Evolutionary conservation across 1,284 basidiomycete species (phyloP), one percentile per base, ranked within the genome.

Genomic region (Boletellus dicymbophilus): DNA sequence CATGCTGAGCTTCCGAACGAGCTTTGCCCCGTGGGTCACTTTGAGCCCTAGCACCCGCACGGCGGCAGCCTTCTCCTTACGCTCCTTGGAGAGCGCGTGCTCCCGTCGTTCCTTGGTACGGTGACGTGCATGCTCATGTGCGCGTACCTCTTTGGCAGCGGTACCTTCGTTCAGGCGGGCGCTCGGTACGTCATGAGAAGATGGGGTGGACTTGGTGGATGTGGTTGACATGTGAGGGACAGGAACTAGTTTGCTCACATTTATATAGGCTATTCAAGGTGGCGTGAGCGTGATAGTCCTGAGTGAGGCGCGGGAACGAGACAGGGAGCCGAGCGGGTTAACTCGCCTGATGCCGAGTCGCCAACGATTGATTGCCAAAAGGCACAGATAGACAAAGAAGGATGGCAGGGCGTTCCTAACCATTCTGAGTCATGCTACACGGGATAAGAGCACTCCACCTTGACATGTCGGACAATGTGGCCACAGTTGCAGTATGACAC

Each of bases 31-130:
- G 3, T 51, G 53, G 26, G 41, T 11, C 7, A 37, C 42, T 48
- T 66, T 69, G 55, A 65, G 31, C 15, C 61, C 63, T 4, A 58
- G 23, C 22, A 49, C 49, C 6, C 52, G 53, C 41, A 38, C 40
- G 1, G 36, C 47, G 7, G 63, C 49, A 7, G 52, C 57, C 51
- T 56, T 65, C 52, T 69, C 61, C 55, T 70, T 66, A 52, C 64
- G 64, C 48, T 66, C 55, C 63, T 54, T 66, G 4, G 59, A 51
- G 10, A 66, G 65, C 18, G 57, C 54, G 12, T 69, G 63, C 50
- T 62, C 67, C 37, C 46, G 66, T n/a, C 66, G 66, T 46, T 69
- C 68, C 49, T 63, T 69, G 46, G 49, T 55, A 20, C 57, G 64
- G 31, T 67, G 68, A 46, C 68, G 68, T 3, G 66, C 65, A 26